Evolutionary conservation across 306 rosid species (phyloP), one percentile per base, ranked within the genome.

Genomic region (Prunus kanzakura): DNA sequence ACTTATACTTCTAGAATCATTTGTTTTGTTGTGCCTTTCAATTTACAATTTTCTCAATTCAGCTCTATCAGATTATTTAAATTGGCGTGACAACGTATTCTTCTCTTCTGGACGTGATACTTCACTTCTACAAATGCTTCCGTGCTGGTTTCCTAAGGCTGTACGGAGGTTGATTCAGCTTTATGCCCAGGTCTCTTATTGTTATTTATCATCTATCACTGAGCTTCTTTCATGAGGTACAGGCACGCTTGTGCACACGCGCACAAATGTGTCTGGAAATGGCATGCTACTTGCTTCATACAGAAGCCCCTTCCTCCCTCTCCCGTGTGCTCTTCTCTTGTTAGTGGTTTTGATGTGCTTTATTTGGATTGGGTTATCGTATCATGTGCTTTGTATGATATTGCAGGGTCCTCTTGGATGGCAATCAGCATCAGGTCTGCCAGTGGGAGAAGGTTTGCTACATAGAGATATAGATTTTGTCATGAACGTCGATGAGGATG

Each of bases 401-500:
- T 83, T 84, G 67, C 91, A 94, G 98, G 97, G 98, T 79, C 98
- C 98, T 74, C 89, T 91, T 30, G 98, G 97, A 80, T 91, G 93
- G 88, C 98, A 90, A 75, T 87, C 97, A 68, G 60, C 89, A 76
- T 82, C 97, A 69, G 90, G 86, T 70, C 75, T 88, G 83, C 88
- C 94, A 74, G 66, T 77, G 11, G 96, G 93, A 80, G 93, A 84
- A 75, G 64, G 89, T 72, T 70, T 88, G 81, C 79, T 86, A 64
- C 90, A 86, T 22, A 86, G 97, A 83, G 94, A 89, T 78, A 77
- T 86, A 68, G 92, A 91, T 71, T 87, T 91, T 83, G 86, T 86
- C 50, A 67, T 85, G 79, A 90, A 82, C 85, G 82, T 83, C 70
- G 87, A 88, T 81, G 90, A 88, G 56, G 85, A 87, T 79, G 84